A percentile compares a stretch with the other conserved stretches of the same genome.
Evolutionary conservation across 148 eudicot species (phyloP).

Genomic region (Arctostaphylos glauca): DNA sequence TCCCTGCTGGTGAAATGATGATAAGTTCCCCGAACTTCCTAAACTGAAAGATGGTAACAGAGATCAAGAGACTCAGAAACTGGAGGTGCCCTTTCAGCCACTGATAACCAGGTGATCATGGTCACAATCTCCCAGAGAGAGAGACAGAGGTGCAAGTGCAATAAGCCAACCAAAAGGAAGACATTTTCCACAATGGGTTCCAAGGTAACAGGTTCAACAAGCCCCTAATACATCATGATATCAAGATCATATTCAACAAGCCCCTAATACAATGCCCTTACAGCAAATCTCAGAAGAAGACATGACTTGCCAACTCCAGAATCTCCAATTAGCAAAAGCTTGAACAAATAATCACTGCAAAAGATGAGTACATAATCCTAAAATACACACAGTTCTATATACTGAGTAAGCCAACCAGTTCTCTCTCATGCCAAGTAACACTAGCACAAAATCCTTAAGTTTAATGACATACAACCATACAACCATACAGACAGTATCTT

Average conservation of each 20-base stretch:
- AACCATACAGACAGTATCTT: too few relatives aligned
- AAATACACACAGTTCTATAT: too few relatives aligned
- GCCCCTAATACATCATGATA: background rate
- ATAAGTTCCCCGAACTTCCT: background rate
- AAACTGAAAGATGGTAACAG: background rate
- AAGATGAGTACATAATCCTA: conserved; percentile 9
- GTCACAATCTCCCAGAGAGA: too few relatives aligned
- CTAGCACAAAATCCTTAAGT: too few relatives aligned
- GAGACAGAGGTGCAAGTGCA: background rate
- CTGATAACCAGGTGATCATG: too few relatives aligned
- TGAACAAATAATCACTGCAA: conserved; percentile 49
- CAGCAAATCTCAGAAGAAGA: conserved; percentile 50
- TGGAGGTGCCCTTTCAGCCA: too few relatives aligned
- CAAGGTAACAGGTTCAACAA: background rate
- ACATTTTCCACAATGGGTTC: background rate
- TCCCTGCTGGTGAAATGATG: background rate
- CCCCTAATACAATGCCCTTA: conserved; percentile 10
- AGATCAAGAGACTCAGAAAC: background rate
- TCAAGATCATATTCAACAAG: background rate
- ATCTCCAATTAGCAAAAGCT: conserved; percentile 47
- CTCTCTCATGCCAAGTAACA: too few relatives aligned
- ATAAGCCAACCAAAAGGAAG: background rate
- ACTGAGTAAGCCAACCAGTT: too few relatives aligned
- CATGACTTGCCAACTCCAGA: conserved; percentile 51
- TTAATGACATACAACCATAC: too few relatives aligned